phyloP scores from a whole-genome alignment of 2,329 filamentous ascomycete genomes.

The Aspergillus viridinutans region DNA sequence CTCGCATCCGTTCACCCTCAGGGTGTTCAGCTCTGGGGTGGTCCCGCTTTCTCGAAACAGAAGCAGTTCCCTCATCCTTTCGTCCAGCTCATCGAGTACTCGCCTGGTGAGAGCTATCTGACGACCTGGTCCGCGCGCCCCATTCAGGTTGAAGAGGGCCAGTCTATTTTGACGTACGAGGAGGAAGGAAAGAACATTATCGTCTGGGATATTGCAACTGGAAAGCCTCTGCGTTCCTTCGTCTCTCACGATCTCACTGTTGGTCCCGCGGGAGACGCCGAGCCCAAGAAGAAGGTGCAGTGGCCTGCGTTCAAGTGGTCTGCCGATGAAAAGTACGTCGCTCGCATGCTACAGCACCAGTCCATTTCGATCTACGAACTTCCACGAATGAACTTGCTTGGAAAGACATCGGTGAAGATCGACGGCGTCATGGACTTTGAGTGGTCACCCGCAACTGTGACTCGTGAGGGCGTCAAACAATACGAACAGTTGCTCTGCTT shows the following conservation, averaged over 20 bases:
- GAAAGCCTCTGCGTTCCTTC: conserved; percentile 87
- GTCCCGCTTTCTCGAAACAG: conserved; percentile 80
- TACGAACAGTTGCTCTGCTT: conserved; percentile 97
- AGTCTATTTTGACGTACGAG: conserved; percentile 78
- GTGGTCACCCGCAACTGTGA: conserved; percentile 82
- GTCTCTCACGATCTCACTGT: conserved; percentile 71
- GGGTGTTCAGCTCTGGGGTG: conserved; percentile 96
- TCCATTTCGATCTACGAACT: conserved; percentile 90
- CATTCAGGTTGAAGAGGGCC: conserved; percentile 84
- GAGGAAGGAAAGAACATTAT: conserved; percentile 99
- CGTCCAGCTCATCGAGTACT: conserved; percentile 95
- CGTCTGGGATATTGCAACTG: conserved; percentile 92
- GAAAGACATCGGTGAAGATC: conserved; percentile 91
- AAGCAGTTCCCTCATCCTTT: conserved; percentile 93
- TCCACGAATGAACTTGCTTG: conserved; percentile 81
- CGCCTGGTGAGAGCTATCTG: conserved; percentile 84
- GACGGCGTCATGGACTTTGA: conserved; percentile 97
- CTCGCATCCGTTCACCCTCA: conserved; percentile 92
- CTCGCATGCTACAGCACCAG: conserved; percentile 79
- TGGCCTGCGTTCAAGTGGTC: conserved; percentile 99
- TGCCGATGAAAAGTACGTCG: conserved; percentile 93
- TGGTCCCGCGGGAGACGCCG: conserved; percentile 56
- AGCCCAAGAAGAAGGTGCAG: conserved; percentile 84
- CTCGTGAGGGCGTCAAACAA: conserved; percentile 77
- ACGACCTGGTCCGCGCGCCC: conserved; percentile 96